Conservation (phyloP, 2,329 filamentous ascomycete species). For the Ophiocordyceps unilateralis region DNA sequence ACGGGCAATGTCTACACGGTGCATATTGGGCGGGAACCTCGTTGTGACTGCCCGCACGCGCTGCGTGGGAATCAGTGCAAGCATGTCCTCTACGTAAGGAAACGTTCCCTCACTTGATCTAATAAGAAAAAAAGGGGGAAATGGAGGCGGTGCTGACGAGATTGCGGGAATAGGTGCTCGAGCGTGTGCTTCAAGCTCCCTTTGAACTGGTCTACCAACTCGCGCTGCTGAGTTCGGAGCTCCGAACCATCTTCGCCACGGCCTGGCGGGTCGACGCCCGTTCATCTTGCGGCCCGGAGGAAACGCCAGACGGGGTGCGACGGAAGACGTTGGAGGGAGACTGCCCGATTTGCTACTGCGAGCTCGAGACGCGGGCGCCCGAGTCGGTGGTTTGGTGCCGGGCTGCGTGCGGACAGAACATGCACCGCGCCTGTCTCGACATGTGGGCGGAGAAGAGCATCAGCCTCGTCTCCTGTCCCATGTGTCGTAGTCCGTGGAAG, state of each 20-base stretch:
- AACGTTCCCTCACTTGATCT: no score
- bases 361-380: conserved; percentile 18
- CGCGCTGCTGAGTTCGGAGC: conserved; percentile 39
- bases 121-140: background rate
- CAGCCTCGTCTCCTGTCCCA: conserved; percentile 36
- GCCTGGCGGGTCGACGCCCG: no score
- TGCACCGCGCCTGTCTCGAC: conserved; percentile 34
- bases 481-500: conserved; percentile 41
- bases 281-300: conserved; percentile 1
- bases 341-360: conserved; percentile 40
- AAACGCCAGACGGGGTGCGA: conserved; percentile 10
- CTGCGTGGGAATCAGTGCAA: conserved; percentile 43
- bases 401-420: conserved; percentile 35
- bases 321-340: conserved; percentile 34
- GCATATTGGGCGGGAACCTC: conserved; percentile 29
- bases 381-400: conserved; percentile 31
- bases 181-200: conserved; percentile 39
- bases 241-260: conserved; percentile 37
- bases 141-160: no score
- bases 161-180: conserved; percentile 35
- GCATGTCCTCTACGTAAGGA: conserved; percentile 39
- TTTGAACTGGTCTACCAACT: conserved; percentile 42
- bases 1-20: conserved; percentile 51
- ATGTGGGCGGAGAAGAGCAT: conserved; percentile 33
- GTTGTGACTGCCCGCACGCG: conserved; percentile 39